Conservation (phyloP, 1,284 basidiomycete genomes). For the Austroboletus novae-zelandiae region DNA sequence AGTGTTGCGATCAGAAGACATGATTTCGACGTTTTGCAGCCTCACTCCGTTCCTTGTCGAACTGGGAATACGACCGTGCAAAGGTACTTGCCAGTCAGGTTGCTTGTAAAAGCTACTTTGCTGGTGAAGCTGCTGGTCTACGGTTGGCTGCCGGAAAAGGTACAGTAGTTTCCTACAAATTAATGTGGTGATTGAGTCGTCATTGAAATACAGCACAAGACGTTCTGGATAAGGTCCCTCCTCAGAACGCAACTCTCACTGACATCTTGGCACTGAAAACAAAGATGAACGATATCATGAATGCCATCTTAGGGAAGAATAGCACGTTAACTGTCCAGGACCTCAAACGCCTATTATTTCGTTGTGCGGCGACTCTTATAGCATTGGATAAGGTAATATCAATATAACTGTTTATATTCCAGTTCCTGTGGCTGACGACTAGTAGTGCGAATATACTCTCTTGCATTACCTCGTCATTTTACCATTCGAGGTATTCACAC, state of each 20-base stretch:
- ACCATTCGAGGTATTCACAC: conserved; percentile 89
- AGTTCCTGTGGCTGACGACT: conserved; percentile 1
- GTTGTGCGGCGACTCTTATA: conserved; percentile 81
- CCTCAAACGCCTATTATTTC: conserved; percentile 82
- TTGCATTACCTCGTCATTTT: conserved; percentile 86
- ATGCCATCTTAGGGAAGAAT: conserved; percentile 69
- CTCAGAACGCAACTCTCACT: conserved; percentile 50
- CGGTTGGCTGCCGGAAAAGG: conserved; percentile 60
- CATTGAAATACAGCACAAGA: conserved; percentile 41
- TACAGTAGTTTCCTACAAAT: conserved; percentile 21
- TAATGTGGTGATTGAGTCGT: not conserved
- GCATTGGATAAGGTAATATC: conserved; percentile 60
- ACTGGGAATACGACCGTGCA: conserved; percentile 70
- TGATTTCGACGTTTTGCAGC: conserved; percentile 32
- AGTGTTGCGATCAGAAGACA: not conserved
- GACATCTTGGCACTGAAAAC: conserved; percentile 67
- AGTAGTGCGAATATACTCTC: conserved; percentile 81
- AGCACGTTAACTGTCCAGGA: conserved; percentile 76
- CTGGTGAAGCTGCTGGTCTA: conserved; percentile 83
- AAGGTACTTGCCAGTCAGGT: conserved; percentile 79
- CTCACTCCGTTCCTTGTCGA: conserved; percentile 57
- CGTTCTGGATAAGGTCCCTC: conserved; percentile 61
- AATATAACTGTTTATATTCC: not conserved
- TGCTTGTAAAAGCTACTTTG: conserved; percentile 82
- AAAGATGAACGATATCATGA: conserved; percentile 68